Evolutionary conservation across 495 filamentous ascomycete species (phyloP), one percentile per base, ranked within the genome.

Genomic region (Penicillium riverlandense): DNA sequence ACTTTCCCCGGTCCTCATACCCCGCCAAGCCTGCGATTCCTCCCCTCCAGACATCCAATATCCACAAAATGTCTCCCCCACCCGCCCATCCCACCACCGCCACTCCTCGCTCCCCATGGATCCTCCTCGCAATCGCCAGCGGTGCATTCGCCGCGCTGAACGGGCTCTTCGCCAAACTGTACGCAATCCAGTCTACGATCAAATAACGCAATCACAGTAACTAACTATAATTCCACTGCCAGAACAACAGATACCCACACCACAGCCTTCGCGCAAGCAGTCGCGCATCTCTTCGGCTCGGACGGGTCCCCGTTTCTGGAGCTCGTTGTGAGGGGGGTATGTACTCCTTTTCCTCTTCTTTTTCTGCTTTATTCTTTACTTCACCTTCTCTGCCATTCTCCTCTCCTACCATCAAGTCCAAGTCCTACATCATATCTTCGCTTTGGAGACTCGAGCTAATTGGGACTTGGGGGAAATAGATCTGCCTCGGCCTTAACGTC

Each of bases 161-260:
- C 55, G 91, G 92, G 29, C 84, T 95, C 16, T 98, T 97, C 68
- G 92, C 92, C 1, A 98, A 96, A 63, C 70, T 98, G 88, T 94
- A 74, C 55, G 77, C 69, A 34, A 10, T 7, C 4, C 28, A 27
- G 6, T 7, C 35, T 6, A 6, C 4, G 11, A 8, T 11, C 12
- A 14, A 41, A 0, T 16, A 4, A 37, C 8, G 14, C 16, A 32
- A 16, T 6, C 22, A 22, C 2, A 22, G 6, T 4, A 22, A 6
- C 22, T 22, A 34, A 32, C 1, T n/a, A 28, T 22, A 16, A 27
- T 34, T 27, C n/a, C 32, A 14, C 47, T 22, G 22, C 22, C 22
- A 91, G 87, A 43, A 95, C 90, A 32, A 97, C 91, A 2, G 94
- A 89, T 15, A 72, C 81, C 16, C 76, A 95, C 38, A 96, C 91